Evolutionary conservation across 1,284 basidiomycete genomes (phyloP), one percentile per base, ranked within the genome.

Genomic region (Clitocybe nebularis): DNA sequence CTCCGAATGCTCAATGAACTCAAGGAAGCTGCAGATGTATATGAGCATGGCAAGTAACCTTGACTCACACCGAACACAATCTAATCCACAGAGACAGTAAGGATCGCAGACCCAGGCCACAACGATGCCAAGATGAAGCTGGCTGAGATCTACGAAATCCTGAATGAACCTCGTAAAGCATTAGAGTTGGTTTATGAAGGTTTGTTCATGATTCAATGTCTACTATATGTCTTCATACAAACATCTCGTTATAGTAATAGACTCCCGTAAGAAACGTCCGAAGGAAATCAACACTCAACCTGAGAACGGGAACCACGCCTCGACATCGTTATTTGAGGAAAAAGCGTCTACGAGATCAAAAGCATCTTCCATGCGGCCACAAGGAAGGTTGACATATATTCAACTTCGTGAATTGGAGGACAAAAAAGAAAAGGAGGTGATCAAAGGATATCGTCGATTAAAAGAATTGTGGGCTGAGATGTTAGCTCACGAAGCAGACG

Each of bases 141-240:
- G 0, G 94, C 94, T 0, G 89, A 90, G 47, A 81, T 94, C 13
- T 90, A 91, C 49, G 95, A 98, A 60, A 79, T 84, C 13, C 64
- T 87, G 50, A 83, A 86, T 30, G 79, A 93, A 51, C 83, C 87
- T 3, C 72, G 84, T 11, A 86, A 86, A 57, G 94, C 94, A 0
- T 71, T 96, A 0, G 83, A 89, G 16, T 67, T 95, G 1, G 89
- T 97, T 2, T 85, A 89, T 43, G 83, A 94, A 74, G 89, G 91
- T 89, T 49, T 22, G 60, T 35, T 46, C 29, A n/a, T 7, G 30
- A 7, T 13, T 33, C 16, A 20, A 25, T 14, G n/a, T 41, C 13
- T 28, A 9, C 2, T 10, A 19, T 22, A 22, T 24, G 9, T 23
- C 6, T 13, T 28, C 20, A 37, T 10, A 14, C 11, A 20, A 22